Base-by-base conservation (phyloP, 2,329 filamentous ascomycete genomes). In the Fusarium sp. region DNA sequence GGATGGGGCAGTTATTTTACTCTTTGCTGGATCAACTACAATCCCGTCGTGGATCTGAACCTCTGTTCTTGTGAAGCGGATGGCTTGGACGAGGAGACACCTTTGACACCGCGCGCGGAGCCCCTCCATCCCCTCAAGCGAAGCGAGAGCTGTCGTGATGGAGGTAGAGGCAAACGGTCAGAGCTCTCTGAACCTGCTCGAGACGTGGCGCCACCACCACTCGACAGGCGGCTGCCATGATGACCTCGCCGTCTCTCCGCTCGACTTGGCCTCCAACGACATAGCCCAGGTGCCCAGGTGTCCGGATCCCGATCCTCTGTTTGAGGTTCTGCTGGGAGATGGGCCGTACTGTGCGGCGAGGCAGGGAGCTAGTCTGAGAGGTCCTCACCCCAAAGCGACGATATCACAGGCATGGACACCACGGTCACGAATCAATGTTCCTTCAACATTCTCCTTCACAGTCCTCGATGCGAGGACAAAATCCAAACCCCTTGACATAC, bases 81-180 rank as follows among this genome's bases (percentile, higher is more conserved):
- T 78, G 76, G 76, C 73, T 72, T 68, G 55, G 64, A 59, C 60
- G 42, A 66, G 20, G 42, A 46, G 59, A 56, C 67, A 69, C 35
- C 69, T 73, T 66, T 77, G 66, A 77, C 65, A 51, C 24, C 60
- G 65, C 64, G 65, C 65, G 58, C 62, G 74, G 72, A 76, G 74
- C 64, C 64, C 66, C 66, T 64, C 69, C 64, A 66, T 63, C 66
- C 67, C 66, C 67, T 69, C 55, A 68, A 46, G 40, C 74, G 72
- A 73, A 75, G 74, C 66, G 69, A 46, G 69, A 72, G 71, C 72
- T 76, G 66, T 77, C 55, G 74, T 69, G 31, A 78, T 78, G 74
- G 76, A 78, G 69, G 70, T 78, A 69, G 76, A 75, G 60, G 57
- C 73, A 14, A 77, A 68, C 53, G 67, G 68, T n/a, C 75, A 77